phyloP scores from a whole-genome alignment of 305 asterid genomes.

The Salvia sclarea region DNA sequence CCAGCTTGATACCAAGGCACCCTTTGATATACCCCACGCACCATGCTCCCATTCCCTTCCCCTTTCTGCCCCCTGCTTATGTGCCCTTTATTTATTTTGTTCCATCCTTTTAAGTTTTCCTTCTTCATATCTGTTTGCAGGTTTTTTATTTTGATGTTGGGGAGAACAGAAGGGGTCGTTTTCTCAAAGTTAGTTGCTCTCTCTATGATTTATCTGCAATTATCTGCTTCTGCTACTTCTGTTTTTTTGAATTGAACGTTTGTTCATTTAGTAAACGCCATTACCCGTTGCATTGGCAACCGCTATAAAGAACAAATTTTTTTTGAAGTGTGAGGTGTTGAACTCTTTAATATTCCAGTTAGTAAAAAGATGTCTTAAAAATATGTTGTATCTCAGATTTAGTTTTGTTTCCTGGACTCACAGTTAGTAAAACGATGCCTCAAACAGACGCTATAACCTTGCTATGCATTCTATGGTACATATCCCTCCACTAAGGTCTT shows the following conservation, averaged over 20 bases:
- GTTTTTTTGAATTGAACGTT: not conserved
- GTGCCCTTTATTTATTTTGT: not conserved
- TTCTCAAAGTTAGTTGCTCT: constrained; percentile 69
- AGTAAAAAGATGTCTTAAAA: not conserved
- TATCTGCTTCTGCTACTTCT: not conserved
- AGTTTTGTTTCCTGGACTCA: not conserved
- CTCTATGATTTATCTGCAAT: not conserved
- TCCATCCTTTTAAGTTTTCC: constrained; percentile 16
- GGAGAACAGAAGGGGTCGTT: constrained; percentile 92
- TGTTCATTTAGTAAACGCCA: not conserved
- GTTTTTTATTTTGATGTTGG: constrained; percentile 93
- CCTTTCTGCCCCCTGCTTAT: not conserved
- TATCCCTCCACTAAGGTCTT: not conserved
- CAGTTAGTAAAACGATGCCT: not conserved
- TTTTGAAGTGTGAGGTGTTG: not conserved
- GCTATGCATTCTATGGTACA: not conserved
- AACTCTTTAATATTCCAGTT: not conserved
- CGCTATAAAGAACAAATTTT: not conserved
- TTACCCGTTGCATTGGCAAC: not conserved
- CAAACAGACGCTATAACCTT: not conserved
- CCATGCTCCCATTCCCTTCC: constrained; percentile 11
- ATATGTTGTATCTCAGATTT: not conserved
- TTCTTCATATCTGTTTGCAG: constrained; percentile 43
- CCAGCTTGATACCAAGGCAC: constrained; percentile 91
- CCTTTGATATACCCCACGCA: constrained; percentile 22